Base-by-base conservation (phyloP, 2,329 filamentous ascomycete species). In the Botrytis fabae region DNA sequence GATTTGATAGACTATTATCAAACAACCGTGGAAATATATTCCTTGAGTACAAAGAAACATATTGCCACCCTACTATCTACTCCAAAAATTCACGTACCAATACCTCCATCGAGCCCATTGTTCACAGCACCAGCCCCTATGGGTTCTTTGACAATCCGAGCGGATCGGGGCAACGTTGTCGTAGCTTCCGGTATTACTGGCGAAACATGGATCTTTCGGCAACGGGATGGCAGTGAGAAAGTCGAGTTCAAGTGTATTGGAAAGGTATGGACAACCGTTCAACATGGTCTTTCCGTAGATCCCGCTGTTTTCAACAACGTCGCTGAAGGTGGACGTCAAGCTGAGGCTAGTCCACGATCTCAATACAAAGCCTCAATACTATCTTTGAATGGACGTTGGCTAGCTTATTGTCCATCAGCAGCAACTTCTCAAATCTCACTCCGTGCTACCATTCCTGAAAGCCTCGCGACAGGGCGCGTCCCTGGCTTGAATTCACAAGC, bases 181-280 rank as follows among this genome's bases (percentile, higher is more conserved):
- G 85, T 98, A 46, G 89, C 92, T 71, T 98, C 94, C 68, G 94
- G 94, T 4, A 83, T 87, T 35, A 97, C 93, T 68, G 95, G 95
- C 20, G 95, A 98, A 83, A 90, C 95, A 63, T 97, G 92, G 86
- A 85, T 97, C 12, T 98, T 88, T 78, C 84, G 86, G 14, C 87
- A 90, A 75, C 32, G 32, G 25, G 63, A 69, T 14, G 44, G 25
- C 8, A 28, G 40, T 60, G 28, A 32, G 28, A 48, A 57, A 35
- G 32, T 72, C 25, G 63, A 72, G 9, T 51, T 72, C 25, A 72
- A 46, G n/a, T 72, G 70, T 42, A 66, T 72, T 40, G 95, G 92
- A 32, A 99, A 99, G 83, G 84, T 97, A 28, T 99, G 96, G 96
- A 98, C 96, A 0, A 91, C 90, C 62, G 85, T 97, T 42, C 93